These are phyloP conservation scores for Ogataea salicorniae DNA, from an alignment of 805 yeast species.

Conservation along the genomic window DNA sequence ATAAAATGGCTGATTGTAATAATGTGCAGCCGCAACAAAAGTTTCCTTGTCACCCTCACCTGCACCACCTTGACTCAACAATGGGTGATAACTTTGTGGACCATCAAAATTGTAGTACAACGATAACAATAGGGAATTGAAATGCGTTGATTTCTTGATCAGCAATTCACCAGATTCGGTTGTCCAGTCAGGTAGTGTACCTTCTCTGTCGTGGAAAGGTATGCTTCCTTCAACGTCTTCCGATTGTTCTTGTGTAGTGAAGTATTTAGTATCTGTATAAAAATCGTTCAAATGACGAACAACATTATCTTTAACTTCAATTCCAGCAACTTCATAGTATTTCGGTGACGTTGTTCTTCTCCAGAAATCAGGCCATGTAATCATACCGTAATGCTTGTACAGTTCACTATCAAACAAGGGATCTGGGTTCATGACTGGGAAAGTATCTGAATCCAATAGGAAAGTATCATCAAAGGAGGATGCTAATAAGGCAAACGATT, in stretches of 20 bases:
- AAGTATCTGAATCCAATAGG: slow-evolving; percentile 70
- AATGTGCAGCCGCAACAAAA: slow-evolving; percentile 57
- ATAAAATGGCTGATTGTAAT: slow-evolving; percentile 40
- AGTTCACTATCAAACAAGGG: slow-evolving; percentile 53
- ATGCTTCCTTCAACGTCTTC: slow-evolving; percentile 10
- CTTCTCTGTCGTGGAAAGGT: slow-evolving; percentile 56
- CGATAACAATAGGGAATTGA: slow-evolving; percentile 51
- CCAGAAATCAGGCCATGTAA: slow-evolving; percentile 89
- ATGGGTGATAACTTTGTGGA: slow-evolving; percentile 50
- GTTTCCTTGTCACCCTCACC: slow-evolving; percentile 82
- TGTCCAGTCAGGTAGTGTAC: slow-evolving; percentile 60
- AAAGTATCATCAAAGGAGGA: slow-evolving; percentile 71
- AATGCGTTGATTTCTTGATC: slow-evolving; percentile 52
- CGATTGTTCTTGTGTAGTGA: slow-evolving; percentile 32
- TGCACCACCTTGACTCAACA: slow-evolving; percentile 53
- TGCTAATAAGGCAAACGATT: slow-evolving; percentile 48
- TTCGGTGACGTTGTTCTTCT: slow-evolving; percentile 73
- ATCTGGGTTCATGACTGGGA: slow-evolving; percentile 64
- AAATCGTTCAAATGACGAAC: slow-evolving; percentile 23
- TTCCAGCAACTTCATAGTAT: slow-evolving; percentile 64
- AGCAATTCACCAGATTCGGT: slow-evolving; percentile 66
- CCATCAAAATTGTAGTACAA: slow-evolving; percentile 65
- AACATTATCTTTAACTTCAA: slow-evolving; percentile 33
- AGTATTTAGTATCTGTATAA: slow-evolving; percentile 20
- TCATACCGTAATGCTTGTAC: slow-evolving; percentile 44